phyloP scores from a whole-genome alignment of 495 filamentous ascomycete species.

The Penicillium robsamsonii region DNA sequence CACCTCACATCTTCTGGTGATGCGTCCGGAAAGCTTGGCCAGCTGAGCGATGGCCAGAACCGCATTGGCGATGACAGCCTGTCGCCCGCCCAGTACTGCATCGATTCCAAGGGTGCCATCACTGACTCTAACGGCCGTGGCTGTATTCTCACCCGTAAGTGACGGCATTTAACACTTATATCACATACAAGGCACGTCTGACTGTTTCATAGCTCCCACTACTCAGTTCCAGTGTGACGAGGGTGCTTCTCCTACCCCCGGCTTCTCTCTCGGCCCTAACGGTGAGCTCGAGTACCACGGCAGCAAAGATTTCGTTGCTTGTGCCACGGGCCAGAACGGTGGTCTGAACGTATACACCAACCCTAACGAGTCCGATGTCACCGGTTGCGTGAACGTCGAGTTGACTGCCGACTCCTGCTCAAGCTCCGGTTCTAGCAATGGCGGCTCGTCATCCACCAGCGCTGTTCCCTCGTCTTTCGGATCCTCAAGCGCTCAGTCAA shows the following conservation, averaged over 20 bases:
- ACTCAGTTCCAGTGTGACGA: slow-evolving; percentile 66
- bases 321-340: slow-evolving; percentile 48
- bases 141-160: slow-evolving; percentile 57
- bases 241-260: slow-evolving; percentile 42
- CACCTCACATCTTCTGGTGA: slow-evolving; percentile 46
- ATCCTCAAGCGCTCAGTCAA: background rate
- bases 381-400: slow-evolving; percentile 46
- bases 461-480: background rate
- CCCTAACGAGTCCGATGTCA: slow-evolving; percentile 38
- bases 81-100: slow-evolving; percentile 42
- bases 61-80: slow-evolving; percentile 46
- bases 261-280: slow-evolving; percentile 50
- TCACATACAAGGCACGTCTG: slow-evolving; percentile 12
- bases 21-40: slow-evolving; percentile 49
- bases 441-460: slow-evolving; percentile 4
- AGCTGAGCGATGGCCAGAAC: slow-evolving; percentile 55
- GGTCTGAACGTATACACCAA: slow-evolving; percentile 54
- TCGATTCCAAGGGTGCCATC: slow-evolving; percentile 46
- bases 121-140: slow-evolving; percentile 53
- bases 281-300: slow-evolving; percentile 47
- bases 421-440: slow-evolving; percentile 22
- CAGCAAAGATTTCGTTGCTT: slow-evolving; percentile 51
- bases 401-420: slow-evolving; percentile 51
- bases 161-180: background rate
- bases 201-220: slow-evolving; percentile 43